phyloP scores from a whole-genome alignment of 441 rosid species.

The Mallotus repandus region DNA sequence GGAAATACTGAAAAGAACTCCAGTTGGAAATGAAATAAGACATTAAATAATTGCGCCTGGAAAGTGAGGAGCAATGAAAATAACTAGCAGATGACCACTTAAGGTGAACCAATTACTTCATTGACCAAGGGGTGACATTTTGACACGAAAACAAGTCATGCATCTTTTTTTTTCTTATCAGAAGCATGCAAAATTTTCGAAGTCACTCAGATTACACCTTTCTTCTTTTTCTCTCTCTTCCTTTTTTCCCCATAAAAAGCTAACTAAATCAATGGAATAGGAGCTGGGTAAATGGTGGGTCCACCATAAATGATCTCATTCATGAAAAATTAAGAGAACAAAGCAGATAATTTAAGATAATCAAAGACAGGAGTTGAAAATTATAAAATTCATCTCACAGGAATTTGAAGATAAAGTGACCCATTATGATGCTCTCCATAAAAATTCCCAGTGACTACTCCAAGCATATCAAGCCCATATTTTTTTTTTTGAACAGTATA shows the following conservation, averaged over 20 bases:
- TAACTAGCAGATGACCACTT: slow-evolving; percentile 3
- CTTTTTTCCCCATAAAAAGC: too few relatives aligned
- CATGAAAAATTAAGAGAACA: background rate
- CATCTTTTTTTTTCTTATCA: background rate
- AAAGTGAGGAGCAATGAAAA: background rate
- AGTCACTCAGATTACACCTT: background rate
- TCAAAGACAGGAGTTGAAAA: background rate
- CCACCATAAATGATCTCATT: background rate
- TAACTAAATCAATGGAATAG: background rate
- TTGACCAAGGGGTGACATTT: background rate
- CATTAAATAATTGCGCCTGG: too few relatives aligned
- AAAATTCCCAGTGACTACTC: background rate
- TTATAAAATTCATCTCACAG: too few relatives aligned
- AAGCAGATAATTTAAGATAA: background rate
- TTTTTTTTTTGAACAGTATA: too few relatives aligned
- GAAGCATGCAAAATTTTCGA: background rate
- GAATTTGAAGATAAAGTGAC: too few relatives aligned
- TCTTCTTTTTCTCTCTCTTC: background rate
- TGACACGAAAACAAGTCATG: background rate
- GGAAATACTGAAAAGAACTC: background rate
- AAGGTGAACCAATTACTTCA: background rate
- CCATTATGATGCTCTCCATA: background rate
- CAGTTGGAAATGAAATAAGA: background rate
- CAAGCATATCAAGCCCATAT: background rate
- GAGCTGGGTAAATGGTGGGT: background rate